These are phyloP conservation scores for Hylodesmum podocarpum DNA, from an alignment of 306 rosid species.

Conservation along the genomic window DNA sequence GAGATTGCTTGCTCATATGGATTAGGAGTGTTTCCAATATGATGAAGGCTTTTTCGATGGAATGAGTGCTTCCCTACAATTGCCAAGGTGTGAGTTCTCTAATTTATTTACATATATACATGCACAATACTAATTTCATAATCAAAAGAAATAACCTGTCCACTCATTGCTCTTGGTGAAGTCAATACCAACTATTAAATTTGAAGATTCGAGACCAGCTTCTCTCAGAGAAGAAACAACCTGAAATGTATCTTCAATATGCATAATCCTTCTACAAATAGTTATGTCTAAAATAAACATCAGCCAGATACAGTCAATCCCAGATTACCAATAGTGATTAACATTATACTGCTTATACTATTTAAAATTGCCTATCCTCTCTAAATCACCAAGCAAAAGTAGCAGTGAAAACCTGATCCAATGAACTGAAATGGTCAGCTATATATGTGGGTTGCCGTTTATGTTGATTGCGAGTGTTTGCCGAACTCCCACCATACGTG, in stretches of 20 bases:
- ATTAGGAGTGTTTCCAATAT: constrained; percentile 61
- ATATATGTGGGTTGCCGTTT: constrained; percentile 42
- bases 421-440: constrained; percentile 72
- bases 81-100: constrained; percentile 31
- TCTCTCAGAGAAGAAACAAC: constrained; percentile 88
- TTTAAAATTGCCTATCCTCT: constrained; percentile 14
- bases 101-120: neutral
- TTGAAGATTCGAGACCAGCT: constrained; percentile 95
- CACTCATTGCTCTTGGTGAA: constrained; percentile 99
- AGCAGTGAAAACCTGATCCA: constrained; percentile 70
- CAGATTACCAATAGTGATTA: neutral
- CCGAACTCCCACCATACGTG: constrained; percentile 17
- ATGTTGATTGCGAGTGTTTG: constrained; percentile 6
- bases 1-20: constrained; percentile 99
- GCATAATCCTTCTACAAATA: neutral
- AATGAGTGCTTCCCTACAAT: constrained; percentile 70
- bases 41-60: constrained; percentile 83
- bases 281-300: neutral
- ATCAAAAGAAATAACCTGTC: constrained; percentile 65
- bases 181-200: constrained; percentile 87
- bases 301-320: neutral
- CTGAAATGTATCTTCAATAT: constrained; percentile 39
- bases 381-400: constrained; percentile 1
- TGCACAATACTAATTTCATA: neutral
- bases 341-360: neutral